Base-by-base conservation (phyloP, 2,329 filamentous ascomycete genomes). In the Whalleya microplaca region DNA sequence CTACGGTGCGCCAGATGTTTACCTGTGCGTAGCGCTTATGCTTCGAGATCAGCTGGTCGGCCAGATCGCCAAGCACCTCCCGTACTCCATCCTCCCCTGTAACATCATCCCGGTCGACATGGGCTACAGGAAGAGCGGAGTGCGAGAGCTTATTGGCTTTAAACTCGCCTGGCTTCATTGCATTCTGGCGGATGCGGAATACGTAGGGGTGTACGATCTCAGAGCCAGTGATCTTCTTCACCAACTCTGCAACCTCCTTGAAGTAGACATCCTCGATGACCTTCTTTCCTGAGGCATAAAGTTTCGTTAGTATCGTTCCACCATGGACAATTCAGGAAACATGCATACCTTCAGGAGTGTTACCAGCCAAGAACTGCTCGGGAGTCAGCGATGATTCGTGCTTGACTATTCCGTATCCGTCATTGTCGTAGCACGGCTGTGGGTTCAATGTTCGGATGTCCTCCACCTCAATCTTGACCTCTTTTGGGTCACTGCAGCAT, bases 1-100 rank as follows among this genome's bases (percentile, higher is more conserved):
- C 65, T 50, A 70, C 65, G 10, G 64, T 65, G 51, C 67, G 61
- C 67, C 67, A 70, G 51, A 70, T 46, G 53, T 69, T 70, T 27
- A 70, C 66, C 46, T 66, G 64, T 10, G 64, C 66, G 51, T 63
- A 70, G 18, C 64, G 64, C 49, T 63, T 64, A 55, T 64, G 62
- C 40, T 65, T 51, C 52, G 62, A 56, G 43, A 70, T 59, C n/a
- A 64, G 48, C 32, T 66, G 59, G 23, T 67, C 66, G n/a, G 64
- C 66, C 14, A 59, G 51, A 3, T 63, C 63, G 40, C 59, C 59
- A 2, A 68, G 57, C n/a, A 67, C 53, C 51, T 68, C 66, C 42
- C 62, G 65, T 40, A 67, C 63, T 2, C 64, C 62, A 20, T 64
- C 63, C 44, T 66, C 65, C 1, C 64, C 66, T 21, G 66, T 66